Base-by-base conservation (phyloP, 148 eudicot species). In the Rhododendron ferrugineum region DNA sequence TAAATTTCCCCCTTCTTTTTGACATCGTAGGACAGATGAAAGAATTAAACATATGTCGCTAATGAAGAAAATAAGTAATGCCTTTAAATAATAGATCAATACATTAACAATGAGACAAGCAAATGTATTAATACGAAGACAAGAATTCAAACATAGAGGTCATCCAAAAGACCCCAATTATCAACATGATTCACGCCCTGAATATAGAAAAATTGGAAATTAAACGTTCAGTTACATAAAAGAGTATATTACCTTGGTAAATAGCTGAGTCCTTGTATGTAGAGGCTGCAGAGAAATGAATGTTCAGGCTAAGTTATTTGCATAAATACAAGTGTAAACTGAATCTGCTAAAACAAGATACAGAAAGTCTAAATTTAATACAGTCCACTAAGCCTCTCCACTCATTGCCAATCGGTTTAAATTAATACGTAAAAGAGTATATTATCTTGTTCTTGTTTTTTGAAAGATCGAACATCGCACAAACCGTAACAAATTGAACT, bases 231-330 rank as follows among this genome's bases (percentile, higher is more conserved):
- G 23, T 64, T 36, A 42, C 49, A 74, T 78, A 52, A 50, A 49
- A 83, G 32, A 70, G 40, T 52, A 78, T 46, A 81, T 85, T 95
- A 97, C 98, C 98, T 97, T 95, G 60, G 91, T 90, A 89, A 94
- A 97, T 52, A 97, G 91, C 85, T 85, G 93, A 90, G 92, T 97
- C 92, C 98, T 92, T 36, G 95, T 90, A 86, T 62, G 94, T 80
- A 97, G 92, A 86, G 99, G 99, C 99, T 97, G 95, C 94, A 85
- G 87, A 42, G 26, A 85, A 85, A 64, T 9, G 44, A 79, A 82
- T 40, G 81, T 50, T 73, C 50, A 86, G 11, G 83, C 68, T 34
- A n/a, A 82, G 47, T 28, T 84, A 6, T 78, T 23, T 32, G 77
- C 36, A 46, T 5, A 68, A 74, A 79, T 13, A 11, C 18, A 82